phyloP scores from a whole-genome alignment of 805 yeast genomes.

The Debaryomyces tyrocola region DNA sequence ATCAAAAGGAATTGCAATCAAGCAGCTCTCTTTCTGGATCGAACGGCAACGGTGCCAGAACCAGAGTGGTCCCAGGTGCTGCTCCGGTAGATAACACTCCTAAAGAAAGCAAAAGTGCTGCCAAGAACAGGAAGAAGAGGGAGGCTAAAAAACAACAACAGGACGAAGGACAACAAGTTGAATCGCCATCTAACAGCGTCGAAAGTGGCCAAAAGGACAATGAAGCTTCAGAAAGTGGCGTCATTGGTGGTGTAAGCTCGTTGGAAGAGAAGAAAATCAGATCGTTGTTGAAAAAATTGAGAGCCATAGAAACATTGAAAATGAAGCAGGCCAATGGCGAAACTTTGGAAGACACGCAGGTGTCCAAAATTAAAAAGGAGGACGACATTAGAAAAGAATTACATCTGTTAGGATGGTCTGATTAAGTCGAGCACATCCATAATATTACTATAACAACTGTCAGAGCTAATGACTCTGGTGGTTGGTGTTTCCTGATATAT shows the following conservation, averaged over 20 bases:
- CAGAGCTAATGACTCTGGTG: too few species aligned
- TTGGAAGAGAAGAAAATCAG: slow-evolving; percentile 92
- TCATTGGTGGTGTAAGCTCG: slow-evolving; percentile 62
- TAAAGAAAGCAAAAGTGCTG: slow-evolving; percentile 61
- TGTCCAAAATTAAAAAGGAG: slow-evolving; percentile 86
- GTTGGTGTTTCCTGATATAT: too few species aligned
- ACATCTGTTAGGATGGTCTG: slow-evolving; percentile 65
- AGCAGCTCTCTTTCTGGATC: slow-evolving; percentile 17
- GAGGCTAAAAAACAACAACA: slow-evolving; percentile 48
- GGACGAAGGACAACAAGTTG: slow-evolving; percentile 9
- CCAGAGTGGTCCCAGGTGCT: slow-evolving; percentile 59
- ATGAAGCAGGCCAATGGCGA: slow-evolving; percentile 83
- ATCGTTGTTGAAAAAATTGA: slow-evolving; percentile 82
- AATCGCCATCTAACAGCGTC: slow-evolving; percentile 12
- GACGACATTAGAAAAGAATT: slow-evolving; percentile 75
- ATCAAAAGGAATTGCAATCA: slow-evolving; percentile 52
- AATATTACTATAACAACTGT: too few species aligned
- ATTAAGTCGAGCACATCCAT: slow-evolving; percentile 13
- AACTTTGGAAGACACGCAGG: slow-evolving; percentile 87
- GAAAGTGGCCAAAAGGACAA: neutral
- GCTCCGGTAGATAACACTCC: slow-evolving; percentile 37
- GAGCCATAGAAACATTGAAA: slow-evolving; percentile 93
- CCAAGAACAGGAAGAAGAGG: slow-evolving; percentile 75
- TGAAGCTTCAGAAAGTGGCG: slow-evolving; percentile 33
- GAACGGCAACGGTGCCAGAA: slow-evolving; percentile 23